Evolutionary conservation across 2,329 filamentous ascomycete genomes (phyloP).

Genomic region (Colletotrichum caudatum): DNA sequence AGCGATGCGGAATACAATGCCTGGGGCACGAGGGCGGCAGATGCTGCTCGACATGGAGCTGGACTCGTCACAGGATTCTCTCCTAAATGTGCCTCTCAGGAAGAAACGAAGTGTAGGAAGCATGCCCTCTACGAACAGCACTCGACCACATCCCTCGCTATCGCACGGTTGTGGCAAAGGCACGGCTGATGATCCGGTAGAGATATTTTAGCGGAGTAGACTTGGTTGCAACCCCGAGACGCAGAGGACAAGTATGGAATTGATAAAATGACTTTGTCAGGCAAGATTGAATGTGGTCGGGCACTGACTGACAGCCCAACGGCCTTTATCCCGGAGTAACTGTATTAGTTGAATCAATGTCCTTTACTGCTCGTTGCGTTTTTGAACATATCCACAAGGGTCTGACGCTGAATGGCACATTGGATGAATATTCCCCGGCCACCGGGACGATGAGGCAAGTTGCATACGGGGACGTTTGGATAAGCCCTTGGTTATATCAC

Average conservation of each 20-base stretch:
- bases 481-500: background rate
- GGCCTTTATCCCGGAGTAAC: background rate
- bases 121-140: background rate
- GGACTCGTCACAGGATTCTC: conserved; percentile 2
- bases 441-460: background rate
- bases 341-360: background rate
- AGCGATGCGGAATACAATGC: background rate
- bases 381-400: no score
- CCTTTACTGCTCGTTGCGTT: background rate
- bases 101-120: background rate
- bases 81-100: background rate
- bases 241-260: background rate
- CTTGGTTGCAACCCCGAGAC: background rate
- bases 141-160: background rate
- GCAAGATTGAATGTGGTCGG: background rate
- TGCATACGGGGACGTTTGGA: background rate
- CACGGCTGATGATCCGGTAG: conserved; percentile 8
- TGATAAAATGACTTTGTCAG: no score
- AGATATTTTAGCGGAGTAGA: background rate
- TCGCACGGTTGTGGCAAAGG: background rate
- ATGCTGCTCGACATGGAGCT: conserved; percentile 2
- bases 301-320: no score
- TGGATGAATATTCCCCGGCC: background rate
- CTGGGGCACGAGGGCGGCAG: background rate
- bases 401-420: background rate